phyloP scores from a whole-genome alignment of 148 eudicot genomes.

The Linanthus parryae region DNA sequence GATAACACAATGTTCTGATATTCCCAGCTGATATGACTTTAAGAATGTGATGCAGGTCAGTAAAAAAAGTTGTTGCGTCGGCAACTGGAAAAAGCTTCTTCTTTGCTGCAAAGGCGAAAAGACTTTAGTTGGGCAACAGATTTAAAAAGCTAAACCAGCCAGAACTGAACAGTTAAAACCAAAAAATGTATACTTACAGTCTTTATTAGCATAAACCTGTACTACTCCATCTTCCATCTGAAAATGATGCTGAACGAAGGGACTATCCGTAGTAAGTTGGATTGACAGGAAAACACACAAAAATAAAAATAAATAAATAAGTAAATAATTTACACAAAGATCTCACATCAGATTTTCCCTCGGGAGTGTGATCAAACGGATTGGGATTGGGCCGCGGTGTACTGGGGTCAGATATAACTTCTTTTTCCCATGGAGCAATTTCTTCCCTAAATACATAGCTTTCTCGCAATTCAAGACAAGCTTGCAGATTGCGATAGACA shows the following conservation, averaged over 20 bases:
- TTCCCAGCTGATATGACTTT: conserved; percentile 97
- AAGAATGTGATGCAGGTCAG: conserved; percentile 96
- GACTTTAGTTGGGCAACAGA: background rate
- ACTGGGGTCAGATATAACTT: conserved; percentile 85
- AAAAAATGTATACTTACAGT: conserved; percentile 44
- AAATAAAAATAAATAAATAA: no score
- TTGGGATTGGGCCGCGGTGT: conserved; percentile 88
- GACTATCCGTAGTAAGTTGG: no score
- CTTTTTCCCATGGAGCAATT: conserved; percentile 93
- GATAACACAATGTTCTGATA: conserved; percentile 89
- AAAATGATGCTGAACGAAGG: conserved; percentile 72
- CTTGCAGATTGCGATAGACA: conserved; percentile 71
- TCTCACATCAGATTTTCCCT: conserved; percentile 77
- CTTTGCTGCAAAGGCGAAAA: conserved; percentile 43
- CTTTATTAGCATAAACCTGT: conserved; percentile 82
- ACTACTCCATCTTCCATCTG: conserved; percentile 99
- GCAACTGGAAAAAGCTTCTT: conserved; percentile 90
- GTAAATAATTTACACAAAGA: background rate
- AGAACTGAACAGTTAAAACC: background rate
- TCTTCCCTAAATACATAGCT: conserved; percentile 83
- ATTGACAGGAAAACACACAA: no score
- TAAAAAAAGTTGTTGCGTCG: conserved; percentile 97
- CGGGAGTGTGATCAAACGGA: conserved; percentile 66
- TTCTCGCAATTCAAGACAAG: conserved; percentile 84
- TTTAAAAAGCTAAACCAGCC: background rate